Conservation (phyloP, 768 basidiomycete genomes). For the Calocybe indica region DNA sequence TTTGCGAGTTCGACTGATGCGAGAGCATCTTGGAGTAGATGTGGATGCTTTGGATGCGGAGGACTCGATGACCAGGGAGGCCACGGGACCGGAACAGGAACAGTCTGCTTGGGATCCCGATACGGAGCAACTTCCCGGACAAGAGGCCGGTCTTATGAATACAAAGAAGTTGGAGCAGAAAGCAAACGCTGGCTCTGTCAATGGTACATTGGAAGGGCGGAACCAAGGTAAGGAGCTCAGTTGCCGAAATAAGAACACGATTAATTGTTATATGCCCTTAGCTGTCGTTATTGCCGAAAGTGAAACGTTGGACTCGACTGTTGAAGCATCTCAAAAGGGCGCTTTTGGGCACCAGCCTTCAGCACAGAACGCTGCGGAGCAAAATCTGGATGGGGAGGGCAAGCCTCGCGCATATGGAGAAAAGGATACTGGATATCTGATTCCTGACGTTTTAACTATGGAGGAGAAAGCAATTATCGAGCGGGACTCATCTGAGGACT, state of each 20-base stretch:
- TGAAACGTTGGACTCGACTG: constrained; percentile 34
- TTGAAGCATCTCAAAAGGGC: constrained; percentile 25
- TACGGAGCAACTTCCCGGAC: constrained; percentile 50
- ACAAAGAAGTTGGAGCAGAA: constrained; percentile 28
- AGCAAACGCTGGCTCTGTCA: no score
- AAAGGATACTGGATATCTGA: constrained; percentile 50
- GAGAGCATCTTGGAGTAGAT: constrained; percentile 93
- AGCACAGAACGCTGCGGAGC: constrained; percentile 35
- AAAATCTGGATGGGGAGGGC: constrained; percentile 41
- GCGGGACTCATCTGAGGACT: constrained; percentile 27
- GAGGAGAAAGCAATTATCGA: constrained; percentile 64
- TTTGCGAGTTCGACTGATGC: constrained; percentile 89
- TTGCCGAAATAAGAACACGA: no score
- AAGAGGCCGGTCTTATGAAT: constrained; percentile 36
- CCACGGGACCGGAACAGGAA: constrained; percentile 42
- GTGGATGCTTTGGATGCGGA: constrained; percentile 85
- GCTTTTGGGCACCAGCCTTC: constrained; percentile 34
- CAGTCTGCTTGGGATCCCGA: constrained; percentile 72
- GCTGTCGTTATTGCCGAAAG: constrained; percentile 5
- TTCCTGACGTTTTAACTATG: constrained; percentile 58
- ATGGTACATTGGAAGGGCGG: no score
- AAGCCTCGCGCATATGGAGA: constrained; percentile 46
- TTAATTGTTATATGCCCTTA: neutral
- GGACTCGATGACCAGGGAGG: constrained; percentile 51
- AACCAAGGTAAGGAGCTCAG: no score